Evolutionary conservation across 768 basidiomycete genomes (phyloP).

Genomic region (Rhodotorula kratochvilovae): DNA sequence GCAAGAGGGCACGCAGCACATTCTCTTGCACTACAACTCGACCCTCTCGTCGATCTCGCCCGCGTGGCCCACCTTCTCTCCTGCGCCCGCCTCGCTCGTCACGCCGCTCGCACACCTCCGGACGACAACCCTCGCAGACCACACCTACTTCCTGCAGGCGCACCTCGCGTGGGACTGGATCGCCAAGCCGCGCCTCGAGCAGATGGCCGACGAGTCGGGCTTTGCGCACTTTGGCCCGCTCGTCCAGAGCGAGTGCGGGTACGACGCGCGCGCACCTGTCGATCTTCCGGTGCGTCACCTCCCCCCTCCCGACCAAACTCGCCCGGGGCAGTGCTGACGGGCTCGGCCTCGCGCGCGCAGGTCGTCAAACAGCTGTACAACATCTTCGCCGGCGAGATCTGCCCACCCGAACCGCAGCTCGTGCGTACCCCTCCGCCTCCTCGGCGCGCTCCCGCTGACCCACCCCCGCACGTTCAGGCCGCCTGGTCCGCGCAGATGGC

Average conservation of each 20-base stretch:
- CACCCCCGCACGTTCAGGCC: slow-evolving; percentile 22
- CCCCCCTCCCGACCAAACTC: no score
- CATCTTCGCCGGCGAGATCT: slow-evolving; percentile 43
- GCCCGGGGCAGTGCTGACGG: no score
- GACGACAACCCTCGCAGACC: slow-evolving; percentile 33
- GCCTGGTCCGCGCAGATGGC: slow-evolving; percentile 47
- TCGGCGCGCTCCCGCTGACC: fast-evolving
- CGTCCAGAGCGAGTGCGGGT: slow-evolving; percentile 40
- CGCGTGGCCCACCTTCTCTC: background rate
- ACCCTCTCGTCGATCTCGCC: slow-evolving; percentile 21
- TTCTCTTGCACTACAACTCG: slow-evolving; percentile 43
- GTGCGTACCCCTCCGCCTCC: background rate
- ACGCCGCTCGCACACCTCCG: background rate
- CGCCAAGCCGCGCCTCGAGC: slow-evolving; percentile 41
- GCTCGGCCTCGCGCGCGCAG: slow-evolving; percentile 22
- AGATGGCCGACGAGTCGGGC: slow-evolving; percentile 39
- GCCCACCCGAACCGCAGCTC: slow-evolving; percentile 37
- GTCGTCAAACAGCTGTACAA: slow-evolving; percentile 44
- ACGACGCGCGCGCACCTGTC: slow-evolving; percentile 35
- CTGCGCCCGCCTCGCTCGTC: background rate
- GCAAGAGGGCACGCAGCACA: slow-evolving; percentile 37
- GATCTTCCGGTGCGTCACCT: slow-evolving; percentile 10
- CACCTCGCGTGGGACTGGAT: slow-evolving; percentile 44
- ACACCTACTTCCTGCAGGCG: slow-evolving; percentile 47
- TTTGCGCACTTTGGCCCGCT: slow-evolving; percentile 47